These are phyloP conservation scores for Aspergillus fischeri DNA, from an alignment of 2,329 filamentous ascomycete genomes.

Conservation along the genomic window DNA sequence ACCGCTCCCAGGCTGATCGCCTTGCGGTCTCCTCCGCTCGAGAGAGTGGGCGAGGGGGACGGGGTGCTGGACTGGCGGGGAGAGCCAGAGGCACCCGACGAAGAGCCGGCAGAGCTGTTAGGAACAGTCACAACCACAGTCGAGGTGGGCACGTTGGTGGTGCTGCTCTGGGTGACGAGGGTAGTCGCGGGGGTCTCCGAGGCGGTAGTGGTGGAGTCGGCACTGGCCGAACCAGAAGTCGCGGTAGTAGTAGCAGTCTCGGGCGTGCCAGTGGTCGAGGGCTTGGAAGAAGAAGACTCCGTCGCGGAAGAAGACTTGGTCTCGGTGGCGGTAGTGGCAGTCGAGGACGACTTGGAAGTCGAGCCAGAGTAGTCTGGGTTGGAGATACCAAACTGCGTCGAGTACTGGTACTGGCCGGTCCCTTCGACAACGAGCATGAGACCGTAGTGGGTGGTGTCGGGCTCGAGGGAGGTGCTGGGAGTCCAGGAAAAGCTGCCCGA, in stretches of 20 bases:
- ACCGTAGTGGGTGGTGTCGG: constrained; percentile 53
- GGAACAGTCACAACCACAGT: not conserved
- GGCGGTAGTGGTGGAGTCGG: not conserved
- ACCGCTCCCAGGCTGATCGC: constrained; percentile 32
- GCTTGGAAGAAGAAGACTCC: not conserved
- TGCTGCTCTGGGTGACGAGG: not conserved
- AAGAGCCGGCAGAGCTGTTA: constrained; percentile 5
- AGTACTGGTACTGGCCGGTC: constrained; percentile 59
- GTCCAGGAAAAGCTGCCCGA: constrained; percentile 54
- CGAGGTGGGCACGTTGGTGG: not conserved
- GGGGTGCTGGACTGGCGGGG: constrained; percentile 9
- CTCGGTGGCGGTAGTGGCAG: not conserved
- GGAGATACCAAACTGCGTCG: constrained; percentile 58
- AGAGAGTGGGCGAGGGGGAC: constrained; percentile 18
- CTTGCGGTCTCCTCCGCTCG: constrained; percentile 31
- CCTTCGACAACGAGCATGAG: constrained; percentile 58
- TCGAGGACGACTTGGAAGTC: constrained; percentile 6
- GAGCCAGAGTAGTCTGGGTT: constrained; percentile 20
- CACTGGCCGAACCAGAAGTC: not conserved
- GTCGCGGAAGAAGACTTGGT: not conserved
- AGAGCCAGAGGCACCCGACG: constrained; percentile 10
- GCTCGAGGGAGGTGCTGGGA: constrained; percentile 45
- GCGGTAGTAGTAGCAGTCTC: not conserved
- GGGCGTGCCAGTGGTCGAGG: not conserved
- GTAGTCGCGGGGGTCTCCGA: not conserved